Evolutionary conservation across 768 basidiomycete species (phyloP), one percentile per base, ranked within the genome.

Genomic region (Exidia glandulosa): DNA sequence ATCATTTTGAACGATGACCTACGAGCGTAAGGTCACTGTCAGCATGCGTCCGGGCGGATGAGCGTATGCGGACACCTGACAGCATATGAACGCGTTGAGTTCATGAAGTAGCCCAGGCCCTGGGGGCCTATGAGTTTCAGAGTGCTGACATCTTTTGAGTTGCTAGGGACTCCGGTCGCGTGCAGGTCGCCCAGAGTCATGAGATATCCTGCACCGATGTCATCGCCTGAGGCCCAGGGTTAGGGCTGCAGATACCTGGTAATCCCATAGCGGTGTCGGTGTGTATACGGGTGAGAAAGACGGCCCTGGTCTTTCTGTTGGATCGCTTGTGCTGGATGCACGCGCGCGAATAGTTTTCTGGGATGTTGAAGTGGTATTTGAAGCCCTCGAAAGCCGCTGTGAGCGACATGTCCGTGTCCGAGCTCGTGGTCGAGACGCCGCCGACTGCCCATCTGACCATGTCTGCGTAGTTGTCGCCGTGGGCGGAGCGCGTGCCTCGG

Each of bases 341-440:
- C 0, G 87, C 74, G 34, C 94, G 76, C 47, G 83, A 85, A 1
- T 87, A 84, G 61, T 87, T 87, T 71, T 96, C 93, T 7, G 90
- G 86, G 23, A 78, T 83, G 71, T 94, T 94, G 78, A 97, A 92
- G 37, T 94, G 77, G 65, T 94, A 97, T 65, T 90, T 88, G 13
- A 81, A 85, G 58, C 79, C 76, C 64, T 89, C 86, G 69, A 93
- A 94, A 1, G 79, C 77, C 64, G 95, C 72, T 61, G 88, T 73
- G 29, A 96, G 73, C 9, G 86, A 81, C 0, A 93, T 86, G 63
- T 91, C 85, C 1, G 93, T 89, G 73, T 97, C 94, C 57, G 83
- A 65, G 61, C 56, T 59, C 29, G 59, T 58, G 2, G 62, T 56
- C 16, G 67, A 58, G 6, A 67, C 27, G 45, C 63, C 65, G 36